Evolutionary conservation across 164 flowering plant genomes (phyloP).

Genomic region (Vitis labrusca): DNA sequence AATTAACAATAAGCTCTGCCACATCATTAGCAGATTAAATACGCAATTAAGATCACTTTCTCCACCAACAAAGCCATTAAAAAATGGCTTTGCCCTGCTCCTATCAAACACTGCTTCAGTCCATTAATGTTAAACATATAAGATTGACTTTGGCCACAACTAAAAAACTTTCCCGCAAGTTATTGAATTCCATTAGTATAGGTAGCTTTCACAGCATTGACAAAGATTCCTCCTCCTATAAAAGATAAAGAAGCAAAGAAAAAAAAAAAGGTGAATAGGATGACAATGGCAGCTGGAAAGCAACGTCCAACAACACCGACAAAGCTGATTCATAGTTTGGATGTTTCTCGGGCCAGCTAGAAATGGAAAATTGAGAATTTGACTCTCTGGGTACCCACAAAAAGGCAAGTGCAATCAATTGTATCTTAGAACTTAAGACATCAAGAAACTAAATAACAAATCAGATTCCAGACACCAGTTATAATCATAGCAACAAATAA

Average conservation of each 20-base stretch:
- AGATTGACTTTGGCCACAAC: not conserved
- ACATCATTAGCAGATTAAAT: not conserved
- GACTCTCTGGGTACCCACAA: not conserved
- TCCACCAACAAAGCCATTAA: too few relatives aligned
- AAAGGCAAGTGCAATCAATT: not conserved
- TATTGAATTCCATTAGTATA: too few relatives aligned
- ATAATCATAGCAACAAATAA: too few relatives aligned
- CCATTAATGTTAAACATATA: not conserved
- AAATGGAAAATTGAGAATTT: not conserved
- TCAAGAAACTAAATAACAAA: too few relatives aligned
- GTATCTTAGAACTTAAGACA: not conserved
- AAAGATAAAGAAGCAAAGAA: not conserved
- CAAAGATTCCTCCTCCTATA: conserved; percentile 14
- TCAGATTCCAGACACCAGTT: too few relatives aligned
- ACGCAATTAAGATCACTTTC: not conserved
- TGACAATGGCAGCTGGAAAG: conserved; percentile 4
- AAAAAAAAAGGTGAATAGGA: not conserved
- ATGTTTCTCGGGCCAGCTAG: conserved; percentile 4
- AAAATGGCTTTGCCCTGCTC: too few relatives aligned
- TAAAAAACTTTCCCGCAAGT: not conserved
- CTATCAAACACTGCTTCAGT: too few relatives aligned
- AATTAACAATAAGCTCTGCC: not conserved
- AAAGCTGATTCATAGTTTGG: conserved; percentile 7
- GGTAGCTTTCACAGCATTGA: conserved; percentile 6
- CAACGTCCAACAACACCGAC: conserved; percentile 12